Base-by-base conservation (phyloP, 23 red algal species). In the Gracilaria caudata region DNA sequence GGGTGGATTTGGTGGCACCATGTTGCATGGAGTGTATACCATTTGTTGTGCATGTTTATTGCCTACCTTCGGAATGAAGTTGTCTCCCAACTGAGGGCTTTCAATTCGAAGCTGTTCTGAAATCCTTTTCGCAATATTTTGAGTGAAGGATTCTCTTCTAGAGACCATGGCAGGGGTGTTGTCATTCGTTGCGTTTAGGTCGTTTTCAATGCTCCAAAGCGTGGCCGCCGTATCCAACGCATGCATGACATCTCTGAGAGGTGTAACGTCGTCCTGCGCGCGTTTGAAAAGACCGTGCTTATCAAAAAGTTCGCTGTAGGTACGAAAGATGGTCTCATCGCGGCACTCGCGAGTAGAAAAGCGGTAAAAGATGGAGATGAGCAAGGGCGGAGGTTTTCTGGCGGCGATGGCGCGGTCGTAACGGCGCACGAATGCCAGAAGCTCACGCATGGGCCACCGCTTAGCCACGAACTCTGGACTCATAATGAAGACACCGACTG, bases 351-450 rank as follows among this genome's bases (percentile, higher is more conserved):
- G 5, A 6, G 57, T 61, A 16, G 51, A 61, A 61, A 61, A 29
- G 26, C 57, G 57, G 68, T 73, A 73, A 73, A 73, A 73, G 23
- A 73, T 34, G 3, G 68, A 34, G 40, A 73, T 73, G 6, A 73
- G 40, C 40, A 46, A 13, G 4, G 68, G 68, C 19, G 68, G 68
- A n/a, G 35, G 4, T 25, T 43, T 19, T 46, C 5, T 25, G 7
- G 4, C 11, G 23, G 68, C 68, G 9, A 73, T 37, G 35, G 68
- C 68, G 34, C 33, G 35, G 34, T 46, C 40, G 35, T 46, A 46
- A 33, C 68, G 23, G 68, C 20, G 26, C 20, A 73, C 35, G 34
- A 73, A 73, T n/a, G 35, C 21, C 35, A 39, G 20, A n/a, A 73
- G 10, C 7, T 73, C 68, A n/a, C 68, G 34, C 68, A 73, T 73